Base-by-base conservation (phyloP, 352 stramenopile species). In the Elongisporangium senticosum region DNA sequence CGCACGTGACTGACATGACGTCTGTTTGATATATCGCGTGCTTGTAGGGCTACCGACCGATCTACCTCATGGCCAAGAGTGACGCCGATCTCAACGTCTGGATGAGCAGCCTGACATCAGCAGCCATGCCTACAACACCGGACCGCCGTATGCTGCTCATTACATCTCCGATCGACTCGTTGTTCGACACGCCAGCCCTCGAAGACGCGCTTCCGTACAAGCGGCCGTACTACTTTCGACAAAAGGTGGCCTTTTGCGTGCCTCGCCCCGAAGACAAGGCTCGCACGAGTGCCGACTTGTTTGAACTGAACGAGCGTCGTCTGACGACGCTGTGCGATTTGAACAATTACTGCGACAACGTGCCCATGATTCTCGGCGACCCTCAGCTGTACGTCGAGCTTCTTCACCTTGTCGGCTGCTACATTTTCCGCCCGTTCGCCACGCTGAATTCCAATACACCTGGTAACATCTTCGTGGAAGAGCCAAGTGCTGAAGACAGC, bases 41-140 rank as follows among this genome's bases (percentile, higher is more conserved):
- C n/a, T 39, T 57, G 20, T 58, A 93, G 79, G 80, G 81, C 49
- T 91, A 75, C 56, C 83, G 83, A 50, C 82, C 85, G 23, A 88
- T 94, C 53, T 94, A 90, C 56, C 58, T 94, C 55, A 92, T 94
- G 82, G 85, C 85, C 15, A 94, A 94, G 63, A 93, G 78, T 53
- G 85, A 92, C 50, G 76, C 83, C 4, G 85, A 92, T 56, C 60
- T 92, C 21, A 89, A 81, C 56, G 73, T 89, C 3, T 94, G 85
- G 85, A 93, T 94, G 83, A 93, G 75, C 62, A 89, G 75, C 24
- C 75, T 94, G 65, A 92, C 83, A 55, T 92, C 82, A 0, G 85
- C 83, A 7, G 82, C 83, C 13, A 89, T 94, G 74, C 71, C 85
- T 3, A 89, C 81, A 51, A 88, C 81, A 8, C 51, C 73, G 0